These are phyloP conservation scores for Apodospora peruviana DNA, from an alignment of 495 filamentous ascomycete species.

Conservation along the genomic window DNA sequence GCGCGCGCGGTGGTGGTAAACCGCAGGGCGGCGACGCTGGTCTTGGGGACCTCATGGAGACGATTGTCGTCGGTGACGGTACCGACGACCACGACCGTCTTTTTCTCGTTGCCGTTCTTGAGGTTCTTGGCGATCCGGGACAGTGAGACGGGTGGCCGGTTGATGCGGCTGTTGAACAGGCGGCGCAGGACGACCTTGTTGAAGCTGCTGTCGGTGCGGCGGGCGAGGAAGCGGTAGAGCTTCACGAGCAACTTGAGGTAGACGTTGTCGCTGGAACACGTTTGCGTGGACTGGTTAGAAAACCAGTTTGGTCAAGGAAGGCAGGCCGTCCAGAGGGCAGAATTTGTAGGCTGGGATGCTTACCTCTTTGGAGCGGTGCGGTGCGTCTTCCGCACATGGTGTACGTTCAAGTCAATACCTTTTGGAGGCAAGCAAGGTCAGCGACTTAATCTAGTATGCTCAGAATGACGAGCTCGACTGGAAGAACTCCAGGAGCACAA, in stretches of 20 bases:
- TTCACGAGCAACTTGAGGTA: slow-evolving; percentile 97
- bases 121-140: slow-evolving; percentile 76
- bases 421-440: slow-evolving; percentile 42
- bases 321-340: neutral
- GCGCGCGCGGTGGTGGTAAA: slow-evolving; percentile 95
- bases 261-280: slow-evolving; percentile 71
- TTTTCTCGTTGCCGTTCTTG: slow-evolving; percentile 65
- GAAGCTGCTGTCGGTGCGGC: slow-evolving; percentile 93
- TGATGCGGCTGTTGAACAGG: slow-evolving; percentile 94
- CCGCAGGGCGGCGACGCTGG: slow-evolving; percentile 84
- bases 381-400: slow-evolving; percentile 82
- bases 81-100: slow-evolving; percentile 88
- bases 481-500: slow-evolving; percentile 12
- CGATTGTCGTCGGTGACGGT: slow-evolving; percentile 97
- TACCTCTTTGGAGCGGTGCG: slow-evolving; percentile 79
- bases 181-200: slow-evolving; percentile 95
- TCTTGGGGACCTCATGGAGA: slow-evolving; percentile 80
- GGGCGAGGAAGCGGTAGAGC: slow-evolving; percentile 96
- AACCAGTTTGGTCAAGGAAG: neutral
- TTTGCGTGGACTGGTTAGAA: neutral
- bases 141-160: slow-evolving; percentile 90
- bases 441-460: slow-evolving; percentile 49
- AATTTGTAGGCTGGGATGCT: neutral
- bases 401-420: slow-evolving; percentile 68
- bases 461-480: slow-evolving; percentile 22